Evolutionary conservation across 106 monocot species (phyloP).

Genomic region (Dendrobium huoshanense): DNA sequence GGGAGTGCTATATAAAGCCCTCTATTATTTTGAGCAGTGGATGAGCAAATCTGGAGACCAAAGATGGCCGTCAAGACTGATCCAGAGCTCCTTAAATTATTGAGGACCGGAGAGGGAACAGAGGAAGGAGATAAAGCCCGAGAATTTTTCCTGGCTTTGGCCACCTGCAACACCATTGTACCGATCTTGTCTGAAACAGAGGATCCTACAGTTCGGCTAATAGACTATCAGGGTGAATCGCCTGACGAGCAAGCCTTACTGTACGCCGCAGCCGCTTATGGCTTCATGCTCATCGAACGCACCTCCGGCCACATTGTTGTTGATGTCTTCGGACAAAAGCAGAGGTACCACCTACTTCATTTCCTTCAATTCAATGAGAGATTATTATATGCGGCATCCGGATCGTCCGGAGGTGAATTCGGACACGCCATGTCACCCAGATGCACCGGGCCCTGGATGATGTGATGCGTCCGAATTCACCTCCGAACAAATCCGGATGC

Average conservation of each 20-base stretch:
- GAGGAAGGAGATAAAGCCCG: constrained; percentile 15
- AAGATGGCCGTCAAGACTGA: constrained; percentile 21
- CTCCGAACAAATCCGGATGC: no score
- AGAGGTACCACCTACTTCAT: constrained; percentile 18
- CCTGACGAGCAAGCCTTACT: constrained; percentile 52
- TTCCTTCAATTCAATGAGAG: not conserved
- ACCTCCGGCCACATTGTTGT: constrained; percentile 41
- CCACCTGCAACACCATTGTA: constrained; percentile 46
- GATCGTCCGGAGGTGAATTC: no score
- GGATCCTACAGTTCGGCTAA: constrained; percentile 17
- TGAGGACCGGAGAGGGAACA: constrained; percentile 11
- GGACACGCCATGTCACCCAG: no score
- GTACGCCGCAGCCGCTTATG: constrained; percentile 47
- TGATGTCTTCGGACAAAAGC: constrained; percentile 28
- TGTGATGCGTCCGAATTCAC: no score
- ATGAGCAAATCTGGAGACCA: constrained; percentile 13
- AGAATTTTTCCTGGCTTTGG: constrained; percentile 52
- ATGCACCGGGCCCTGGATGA: no score
- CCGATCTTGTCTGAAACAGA: constrained; percentile 21
- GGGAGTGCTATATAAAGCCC: not conserved
- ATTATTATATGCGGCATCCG: no score
- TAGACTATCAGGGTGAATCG: constrained; percentile 55
- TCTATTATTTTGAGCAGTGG: not conserved
- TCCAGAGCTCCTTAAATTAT: constrained; percentile 3
- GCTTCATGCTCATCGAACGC: constrained; percentile 32